Evolutionary conservation across 202 grass and related monocot genomes (phyloP).

Genomic region (Carex sylvatica): DNA sequence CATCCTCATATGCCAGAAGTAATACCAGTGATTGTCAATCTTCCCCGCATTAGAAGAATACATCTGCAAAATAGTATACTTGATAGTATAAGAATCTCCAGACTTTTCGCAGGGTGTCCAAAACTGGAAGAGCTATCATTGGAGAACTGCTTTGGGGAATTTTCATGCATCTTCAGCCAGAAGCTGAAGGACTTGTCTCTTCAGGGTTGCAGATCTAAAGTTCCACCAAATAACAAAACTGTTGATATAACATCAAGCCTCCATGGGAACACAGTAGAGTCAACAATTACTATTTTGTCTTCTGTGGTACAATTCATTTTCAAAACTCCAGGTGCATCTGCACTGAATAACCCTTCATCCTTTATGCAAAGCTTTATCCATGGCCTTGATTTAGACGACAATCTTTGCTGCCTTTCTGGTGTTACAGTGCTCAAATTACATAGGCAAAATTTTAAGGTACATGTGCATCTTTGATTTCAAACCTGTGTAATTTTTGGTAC

Average conservation of each 20-base stretch:
- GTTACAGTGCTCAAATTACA: not conserved
- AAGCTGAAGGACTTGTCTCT: not conserved
- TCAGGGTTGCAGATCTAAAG: not conserved
- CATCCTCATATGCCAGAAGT: not conserved
- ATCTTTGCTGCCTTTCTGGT: not conserved
- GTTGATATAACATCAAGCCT: not conserved
- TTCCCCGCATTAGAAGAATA: not conserved
- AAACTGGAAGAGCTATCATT: not conserved
- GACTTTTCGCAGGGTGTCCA: slow-evolving; percentile 3
- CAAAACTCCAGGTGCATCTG: not conserved
- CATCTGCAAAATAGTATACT: not conserved
- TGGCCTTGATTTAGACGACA: not conserved
- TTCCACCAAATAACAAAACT: not conserved
- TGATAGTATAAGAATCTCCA: not conserved
- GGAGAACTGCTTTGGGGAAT: not conserved
- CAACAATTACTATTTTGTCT: no score
- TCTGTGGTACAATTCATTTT: not conserved
- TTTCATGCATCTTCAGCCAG: not conserved
- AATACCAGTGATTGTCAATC: not conserved
- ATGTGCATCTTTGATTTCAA: not conserved
- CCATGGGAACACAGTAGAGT: not conserved
- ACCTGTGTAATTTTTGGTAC: not conserved
- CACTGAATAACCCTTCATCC: not conserved
- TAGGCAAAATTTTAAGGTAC: not conserved
- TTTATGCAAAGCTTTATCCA: not conserved